Conservation (phyloP, 306 rosid genomes). For the Citrullus colocynthis region DNA sequence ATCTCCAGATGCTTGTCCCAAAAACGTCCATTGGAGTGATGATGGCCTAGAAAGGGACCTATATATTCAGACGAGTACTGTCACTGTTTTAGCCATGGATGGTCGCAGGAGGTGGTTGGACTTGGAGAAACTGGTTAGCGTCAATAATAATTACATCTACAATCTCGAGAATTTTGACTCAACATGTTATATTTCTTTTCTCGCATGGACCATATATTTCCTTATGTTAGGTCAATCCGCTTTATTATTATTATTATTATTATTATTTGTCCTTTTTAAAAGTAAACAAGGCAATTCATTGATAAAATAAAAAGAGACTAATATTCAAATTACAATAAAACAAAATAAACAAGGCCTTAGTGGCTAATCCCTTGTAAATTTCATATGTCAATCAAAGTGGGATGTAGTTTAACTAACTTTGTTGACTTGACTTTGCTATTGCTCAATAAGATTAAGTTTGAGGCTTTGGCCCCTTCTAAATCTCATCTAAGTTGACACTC, state of each 20-base stretch:
- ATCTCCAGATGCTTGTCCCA: conserved; percentile 48
- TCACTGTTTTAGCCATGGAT: conserved; percentile 96
- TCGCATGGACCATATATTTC: neutral
- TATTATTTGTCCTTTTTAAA: no score
- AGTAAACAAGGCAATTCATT: no score
- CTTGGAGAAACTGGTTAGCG: conserved; percentile 70
- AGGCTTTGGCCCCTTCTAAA: neutral
- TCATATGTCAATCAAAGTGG: neutral
- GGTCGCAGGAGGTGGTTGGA: conserved; percentile 99
- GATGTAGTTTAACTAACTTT: neutral
- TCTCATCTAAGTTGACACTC: neutral
- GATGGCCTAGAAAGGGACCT: conserved; percentile 92
- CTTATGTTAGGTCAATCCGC: neutral
- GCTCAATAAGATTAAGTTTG: neutral
- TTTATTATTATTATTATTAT: no score
- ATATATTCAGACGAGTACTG: conserved; percentile 57
- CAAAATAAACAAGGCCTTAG: neutral
- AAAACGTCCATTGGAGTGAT: conserved; percentile 63
- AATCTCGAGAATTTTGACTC: conserved; percentile 7
- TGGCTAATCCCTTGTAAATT: neutral
- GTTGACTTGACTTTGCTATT: neutral
- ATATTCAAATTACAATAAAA: no score
- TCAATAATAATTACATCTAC: conserved; percentile 6
- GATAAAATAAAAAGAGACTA: no score
- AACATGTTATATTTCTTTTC: neutral